Evolutionary conservation across 305 asterid species (phyloP), one percentile per base, ranked within the genome.

Genomic region (Fraxinus greggii): DNA sequence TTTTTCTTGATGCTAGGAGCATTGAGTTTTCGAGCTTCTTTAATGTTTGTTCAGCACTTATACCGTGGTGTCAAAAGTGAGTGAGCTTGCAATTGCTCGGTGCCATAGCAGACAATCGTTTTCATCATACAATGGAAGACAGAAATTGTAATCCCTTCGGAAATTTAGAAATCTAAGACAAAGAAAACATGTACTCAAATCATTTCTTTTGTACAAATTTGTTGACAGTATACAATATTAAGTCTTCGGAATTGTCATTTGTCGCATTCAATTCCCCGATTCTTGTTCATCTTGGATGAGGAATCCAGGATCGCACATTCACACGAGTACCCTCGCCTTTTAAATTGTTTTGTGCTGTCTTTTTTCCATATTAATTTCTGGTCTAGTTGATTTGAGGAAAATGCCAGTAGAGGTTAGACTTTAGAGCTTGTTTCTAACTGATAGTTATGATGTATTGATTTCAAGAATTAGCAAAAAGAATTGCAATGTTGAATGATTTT

Each of bases 1-100:
- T 79, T 94, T 86, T 94, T 94, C 97, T 87, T 95, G 65, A 81
- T 91, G 90, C 95, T 95, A 0, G 99, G 95, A 31, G 80, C 97
- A 4, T 77, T 94, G 35, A 83, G 98, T 84, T 91, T 93, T 80
- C 89, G 74, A 45, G 89, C 93, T 72, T 94, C 97, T 21, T 79
- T 88, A 87, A 65, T 87, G 81, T 94, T 95, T 59, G 90, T 91
- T 61, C 90, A 87, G 35, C 94, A 85, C 81, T 84, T 94, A 84
- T 91, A 89, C 84, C 89, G 78, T 72, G 91, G 91, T 82, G 90
- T 87, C 85, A 95, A 95, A 89, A 91, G 91, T 35, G 98, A 94
- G 87, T 95, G 82, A 92, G 80, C 75, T 84, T 77, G 33, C 61
- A 76, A 23, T 7, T 12, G n/a, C 28, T 63, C 79, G 56, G 45